Base-by-base conservation (phyloP, 306 rosid genomes). In the Castanea crenata region DNA sequence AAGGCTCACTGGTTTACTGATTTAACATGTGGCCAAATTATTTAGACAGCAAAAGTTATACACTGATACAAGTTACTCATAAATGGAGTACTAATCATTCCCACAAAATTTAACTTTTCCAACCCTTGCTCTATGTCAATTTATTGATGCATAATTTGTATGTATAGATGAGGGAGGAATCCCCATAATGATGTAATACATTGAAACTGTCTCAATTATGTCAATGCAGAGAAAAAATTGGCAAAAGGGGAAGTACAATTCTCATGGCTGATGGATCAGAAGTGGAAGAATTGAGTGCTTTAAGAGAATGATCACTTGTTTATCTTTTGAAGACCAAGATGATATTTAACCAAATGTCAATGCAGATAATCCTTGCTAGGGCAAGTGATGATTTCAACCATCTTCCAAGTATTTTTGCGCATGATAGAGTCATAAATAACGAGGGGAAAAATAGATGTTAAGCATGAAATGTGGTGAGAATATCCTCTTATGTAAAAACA, bases 251-350 rank as follows among this genome's bases (percentile, higher is more conserved):
- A 83, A 83, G 90, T 90, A 88, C 63, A 55, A 79, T 92, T 79
- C 76, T 90, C 52, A 88, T 91, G 97, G 89, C 85, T 7, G 93
- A 92, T 44, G 88, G 93, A 81, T 87, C 97, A 46, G 89, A 78
- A 85, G 91, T 92, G 55, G 94, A 95, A 80, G 91, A 90, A 65
- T 55, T 95, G 80, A 73, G 79, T 63, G 88, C 85, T 56, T 78
- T 92, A 80, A 84, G 97, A 86, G 71, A 82, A 91, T 20, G 98
- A 90, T 35, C 90, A 79, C 59, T 79, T 95, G 70, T 90, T 85
- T 71, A 87, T 94, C 80, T 70, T 90, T 56, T 91, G 77, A 92
- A 74, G 57, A 55, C 44, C 58, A 78, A 83, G 67, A 70, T 6
- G 32, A 52, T 64, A 12, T 75, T 21, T 80, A 56, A 63, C 52